Evolutionary conservation across 2,329 filamentous ascomycete species (phyloP), one percentile per base, ranked within the genome.

Genomic region (Aspergillus glaucus): DNA sequence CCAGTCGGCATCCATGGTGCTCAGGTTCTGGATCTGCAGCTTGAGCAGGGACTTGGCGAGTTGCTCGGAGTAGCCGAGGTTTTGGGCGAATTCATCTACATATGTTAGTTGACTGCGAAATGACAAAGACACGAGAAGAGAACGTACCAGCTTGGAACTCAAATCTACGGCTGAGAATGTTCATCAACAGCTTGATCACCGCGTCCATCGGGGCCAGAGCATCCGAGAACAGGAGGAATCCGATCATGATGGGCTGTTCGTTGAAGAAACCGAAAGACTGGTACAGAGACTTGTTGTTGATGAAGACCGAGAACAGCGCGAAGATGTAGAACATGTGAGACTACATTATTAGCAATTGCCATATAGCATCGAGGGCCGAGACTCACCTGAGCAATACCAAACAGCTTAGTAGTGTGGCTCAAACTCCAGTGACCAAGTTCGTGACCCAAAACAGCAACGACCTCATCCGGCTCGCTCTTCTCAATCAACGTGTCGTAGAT

Each of bases 1-100:
- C 87, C 88, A 95, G 73, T 98, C 94, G 24, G 93, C 93, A 62
- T 98, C 93, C 92, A 98, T 97, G 53, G 88, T 94, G 72, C 89
- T 95, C 58, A 98, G 79, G 67, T 98, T 98, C 76, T 97, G 91
- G 63, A 96, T 89, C 74, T 98, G 94, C 46, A 98, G 86, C 77
- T 96, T 96, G 74, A 98, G 90, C 55, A 98, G 81, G 19, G 89
- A 93, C 54, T 82, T 79, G 40, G 91, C 89, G 46, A 98, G 84
- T 69, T 96, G 85, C 42, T 81, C 75, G 46, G 85, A 82, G 73
- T 92, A 96, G 46, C 93, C 93, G 8, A 96, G 84, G 44, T 84
- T 78, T 59, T 85, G 79, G 49, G 92, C 93, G 66, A 98, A 98
- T 19, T 80, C 82, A 72, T 98, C 83, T 81, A 50, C 22, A 28